Conservation (phyloP, 2,329 filamentous ascomycete genomes). For the Fusarium begoniae region DNA sequence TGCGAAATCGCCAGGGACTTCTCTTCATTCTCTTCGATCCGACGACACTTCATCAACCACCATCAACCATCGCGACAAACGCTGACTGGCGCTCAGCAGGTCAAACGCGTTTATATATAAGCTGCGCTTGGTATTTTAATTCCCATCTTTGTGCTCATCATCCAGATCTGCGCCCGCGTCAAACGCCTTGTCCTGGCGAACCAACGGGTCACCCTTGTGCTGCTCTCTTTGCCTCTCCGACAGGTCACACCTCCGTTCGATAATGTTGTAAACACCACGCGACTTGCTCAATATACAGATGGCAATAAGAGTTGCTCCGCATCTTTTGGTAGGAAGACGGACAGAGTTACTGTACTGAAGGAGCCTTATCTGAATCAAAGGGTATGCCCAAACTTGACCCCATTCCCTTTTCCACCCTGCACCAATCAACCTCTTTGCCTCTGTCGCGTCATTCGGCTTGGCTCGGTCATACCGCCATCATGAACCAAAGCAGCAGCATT, state of each 20-base stretch:
- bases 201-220: slow-evolving; percentile 34
- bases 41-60: slow-evolving; percentile 46
- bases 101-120: slow-evolving; percentile 34
- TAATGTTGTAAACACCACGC: slow-evolving; percentile 49
- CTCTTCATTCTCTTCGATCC: slow-evolving; percentile 45
- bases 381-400: slow-evolving; percentile 47
- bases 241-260: slow-evolving; percentile 41
- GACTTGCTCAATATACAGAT: slow-evolving; percentile 41
- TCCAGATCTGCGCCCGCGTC: slow-evolving; percentile 19
- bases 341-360: slow-evolving; percentile 29
- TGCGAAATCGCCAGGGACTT: slow-evolving; percentile 36
- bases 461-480: slow-evolving; percentile 25
- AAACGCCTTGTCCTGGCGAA: slow-evolving; percentile 22
- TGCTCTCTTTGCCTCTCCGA: slow-evolving; percentile 33
- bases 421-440: slow-evolving; percentile 27
- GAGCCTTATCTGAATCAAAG: slow-evolving; percentile 40
- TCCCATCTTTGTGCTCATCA: slow-evolving; percentile 26
- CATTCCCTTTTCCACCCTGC: slow-evolving; percentile 28
- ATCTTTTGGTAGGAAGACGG: slow-evolving; percentile 40
- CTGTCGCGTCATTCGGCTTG: slow-evolving; percentile 38
- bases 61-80: slow-evolving; percentile 43
- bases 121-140: slow-evolving; percentile 26
- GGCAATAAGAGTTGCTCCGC: slow-evolving; percentile 37
- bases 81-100: slow-evolving; percentile 35
- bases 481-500: slow-evolving; percentile 42